Evolutionary conservation across 1,284 basidiomycete genomes (phyloP).

Genomic region (Trichosporon sp.): DNA sequence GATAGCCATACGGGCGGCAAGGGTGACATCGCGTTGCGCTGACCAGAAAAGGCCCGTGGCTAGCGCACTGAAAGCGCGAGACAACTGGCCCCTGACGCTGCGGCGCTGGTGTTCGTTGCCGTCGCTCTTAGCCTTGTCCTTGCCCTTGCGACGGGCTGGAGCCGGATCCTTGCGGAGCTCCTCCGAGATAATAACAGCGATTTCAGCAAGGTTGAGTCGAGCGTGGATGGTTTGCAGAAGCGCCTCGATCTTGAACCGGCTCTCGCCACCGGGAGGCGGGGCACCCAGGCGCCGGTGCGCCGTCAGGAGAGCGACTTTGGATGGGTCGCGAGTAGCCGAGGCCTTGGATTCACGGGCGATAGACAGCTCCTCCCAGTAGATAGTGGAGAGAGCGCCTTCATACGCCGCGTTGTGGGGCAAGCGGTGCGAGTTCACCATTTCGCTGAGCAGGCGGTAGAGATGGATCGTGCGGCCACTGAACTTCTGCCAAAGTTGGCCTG

Average conservation of each 20-base stretch:
- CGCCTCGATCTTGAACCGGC: conserved; percentile 57
- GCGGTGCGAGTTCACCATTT: conserved; percentile 40
- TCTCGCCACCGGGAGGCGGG: conserved; percentile 56
- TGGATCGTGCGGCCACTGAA: neutral
- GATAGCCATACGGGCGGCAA: neutral
- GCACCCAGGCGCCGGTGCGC: conserved; percentile 56
- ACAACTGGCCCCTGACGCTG: conserved; percentile 34
- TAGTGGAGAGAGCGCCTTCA: conserved; percentile 51
- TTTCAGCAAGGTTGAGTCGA: conserved; percentile 51
- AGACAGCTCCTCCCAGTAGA: neutral
- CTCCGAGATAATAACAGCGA: conserved; percentile 41
- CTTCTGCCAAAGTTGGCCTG: neutral
- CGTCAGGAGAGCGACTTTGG: conserved; percentile 52
- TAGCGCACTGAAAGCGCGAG: conserved; percentile 20
- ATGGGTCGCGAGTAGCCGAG: neutral
- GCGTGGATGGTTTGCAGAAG: conserved; percentile 55
- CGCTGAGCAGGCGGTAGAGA: conserved; percentile 9
- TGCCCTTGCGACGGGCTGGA: too few species aligned
- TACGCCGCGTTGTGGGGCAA: conserved; percentile 55
- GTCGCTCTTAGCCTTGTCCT: too few species aligned
- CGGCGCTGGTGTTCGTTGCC: too few species aligned
- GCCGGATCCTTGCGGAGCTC: too few species aligned
- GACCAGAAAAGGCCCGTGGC: neutral
- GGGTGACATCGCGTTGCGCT: neutral
- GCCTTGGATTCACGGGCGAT: neutral